These are phyloP conservation scores for Pleurotus salmoneostramineus DNA, from an alignment of 768 basidiomycete species.

Conservation along the genomic window DNA sequence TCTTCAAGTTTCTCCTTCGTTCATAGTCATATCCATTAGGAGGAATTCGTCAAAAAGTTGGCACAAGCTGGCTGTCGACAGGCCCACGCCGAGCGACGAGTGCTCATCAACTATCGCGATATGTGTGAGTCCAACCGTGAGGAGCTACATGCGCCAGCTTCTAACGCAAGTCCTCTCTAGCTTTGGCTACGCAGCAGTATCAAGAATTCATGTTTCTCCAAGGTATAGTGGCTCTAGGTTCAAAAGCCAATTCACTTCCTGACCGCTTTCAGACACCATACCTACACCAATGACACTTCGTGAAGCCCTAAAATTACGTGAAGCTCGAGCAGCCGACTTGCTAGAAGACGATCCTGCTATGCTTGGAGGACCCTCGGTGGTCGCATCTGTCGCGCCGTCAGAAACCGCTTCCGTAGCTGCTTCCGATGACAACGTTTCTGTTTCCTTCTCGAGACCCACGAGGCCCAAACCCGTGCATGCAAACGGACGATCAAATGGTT, in stretches of 20 bases:
- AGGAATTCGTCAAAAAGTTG: conserved; percentile 81
- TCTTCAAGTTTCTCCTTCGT: not conserved
- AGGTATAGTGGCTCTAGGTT: conserved; percentile 32
- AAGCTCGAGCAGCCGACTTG: conserved; percentile 48
- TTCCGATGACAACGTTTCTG: conserved; percentile 12
- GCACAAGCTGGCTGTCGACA: conserved; percentile 65
- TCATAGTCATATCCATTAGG: conserved; percentile 38
- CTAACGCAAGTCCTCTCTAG: conserved; percentile 27
- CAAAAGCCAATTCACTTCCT: conserved; percentile 6
- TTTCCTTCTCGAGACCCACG: conserved; percentile 29
- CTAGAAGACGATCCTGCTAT: conserved; percentile 59
- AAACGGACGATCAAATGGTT: conserved; percentile 28
- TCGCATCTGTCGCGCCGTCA: conserved; percentile 19
- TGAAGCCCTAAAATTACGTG: conserved; percentile 56
- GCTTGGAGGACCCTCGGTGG: conserved; percentile 20
- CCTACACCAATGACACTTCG: conserved; percentile 56
- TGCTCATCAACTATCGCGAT: conserved; percentile 63
- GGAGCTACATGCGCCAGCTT: not conserved
- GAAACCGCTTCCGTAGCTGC: conserved; percentile 5
- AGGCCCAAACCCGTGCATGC: conserved; percentile 27
- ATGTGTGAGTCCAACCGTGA: conserved; percentile 54
- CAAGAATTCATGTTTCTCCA: conserved; percentile 72
- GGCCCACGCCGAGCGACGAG: conserved; percentile 55
- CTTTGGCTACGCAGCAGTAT: conserved; percentile 53
- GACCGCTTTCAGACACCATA: conserved; percentile 50